Evolutionary conservation across 306 rosid species (phyloP), one percentile per base, ranked within the genome.

Genomic region (Quercus suber): DNA sequence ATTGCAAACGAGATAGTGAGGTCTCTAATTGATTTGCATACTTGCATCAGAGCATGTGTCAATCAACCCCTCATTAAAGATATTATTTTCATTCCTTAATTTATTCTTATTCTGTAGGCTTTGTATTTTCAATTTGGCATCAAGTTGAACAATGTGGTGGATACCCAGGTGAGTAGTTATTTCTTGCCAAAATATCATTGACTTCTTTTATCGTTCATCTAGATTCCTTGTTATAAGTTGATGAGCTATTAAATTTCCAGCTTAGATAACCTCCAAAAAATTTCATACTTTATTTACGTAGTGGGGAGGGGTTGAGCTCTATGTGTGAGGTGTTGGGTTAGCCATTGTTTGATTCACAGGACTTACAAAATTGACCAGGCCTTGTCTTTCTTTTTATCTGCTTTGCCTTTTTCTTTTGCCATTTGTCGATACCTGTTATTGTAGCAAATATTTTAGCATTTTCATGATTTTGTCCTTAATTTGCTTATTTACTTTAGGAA

Each of bases 1-100:
- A 96, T 84, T 96, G 99, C 93, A 96, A 90, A 90, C 91, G 99
- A 75, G 99, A 96, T 37, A 93, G 99, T 59, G 99, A 96, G 98
- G 99, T 96, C 83, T 83, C 82, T 78, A 78, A 73, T 80, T 68
- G 27, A 76, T 86, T 82, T 79, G 61, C 63, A 73, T 73, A 55
- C 61, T 53, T 69, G 65, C 68, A 69, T 55, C 64, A 69, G 55
- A 55, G 64, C 79, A 31, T 78, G 78, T 61, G 35, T 65, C 33
- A 35, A 65, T 65, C 21, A 28, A 65, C 52, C 31, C 69, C 11
- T 41, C 25, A 45, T 21, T 53, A 61, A 73, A 37, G 55, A 49
- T 28, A 49, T 61, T 63, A 55, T 69, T 68, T 55, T 61, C 10
- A 20, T 68, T 85, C 63, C 69, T 45, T 80, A 75, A 49, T 67